Conservation (phyloP, 139 green algal species). For the Eudorina sp. region DNA sequence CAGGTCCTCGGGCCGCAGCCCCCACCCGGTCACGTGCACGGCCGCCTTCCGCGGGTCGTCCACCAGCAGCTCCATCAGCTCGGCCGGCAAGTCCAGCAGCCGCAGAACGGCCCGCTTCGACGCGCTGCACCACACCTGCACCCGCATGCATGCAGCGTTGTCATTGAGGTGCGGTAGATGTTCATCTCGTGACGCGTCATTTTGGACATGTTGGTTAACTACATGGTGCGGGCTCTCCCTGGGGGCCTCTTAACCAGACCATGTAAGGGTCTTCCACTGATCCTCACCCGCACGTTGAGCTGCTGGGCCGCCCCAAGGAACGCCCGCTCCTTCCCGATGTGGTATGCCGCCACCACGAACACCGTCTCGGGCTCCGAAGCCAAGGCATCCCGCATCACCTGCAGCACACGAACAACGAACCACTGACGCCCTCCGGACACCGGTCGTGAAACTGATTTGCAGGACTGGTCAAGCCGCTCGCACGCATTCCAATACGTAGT, state of each 20-base stretch:
- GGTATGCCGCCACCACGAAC: conserved; percentile 79
- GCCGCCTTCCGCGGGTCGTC: conserved; percentile 43
- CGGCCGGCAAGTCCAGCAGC: conserved; percentile 70
- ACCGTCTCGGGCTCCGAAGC: conserved; percentile 63
- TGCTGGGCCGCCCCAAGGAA: conserved; percentile 75
- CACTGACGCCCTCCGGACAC: too few species aligned
- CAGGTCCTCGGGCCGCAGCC: conserved; percentile 59
- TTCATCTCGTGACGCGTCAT: too few species aligned
- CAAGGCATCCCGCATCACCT: conserved; percentile 57
- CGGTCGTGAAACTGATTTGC: too few species aligned
- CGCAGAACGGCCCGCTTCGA: conserved; percentile 74
- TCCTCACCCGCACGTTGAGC: conserved; percentile 65
- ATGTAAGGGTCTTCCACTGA: too few species aligned
- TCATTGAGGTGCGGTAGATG: too few species aligned
- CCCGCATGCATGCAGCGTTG: too few species aligned
- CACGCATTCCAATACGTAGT: too few species aligned
- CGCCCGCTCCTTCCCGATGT: conserved; percentile 85
- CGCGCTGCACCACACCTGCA: conserved; percentile 63
- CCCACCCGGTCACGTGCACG: conserved; percentile 65
- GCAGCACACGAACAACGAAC: not conserved
- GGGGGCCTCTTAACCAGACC: too few species aligned
- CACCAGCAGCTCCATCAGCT: conserved; percentile 66
- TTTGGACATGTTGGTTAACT: too few species aligned
- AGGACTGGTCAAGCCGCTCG: too few species aligned
- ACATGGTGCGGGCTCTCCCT: too few species aligned